Conservation (phyloP, 2,329 filamentous ascomycete genomes). For the Aspergillus floridensis region DNA sequence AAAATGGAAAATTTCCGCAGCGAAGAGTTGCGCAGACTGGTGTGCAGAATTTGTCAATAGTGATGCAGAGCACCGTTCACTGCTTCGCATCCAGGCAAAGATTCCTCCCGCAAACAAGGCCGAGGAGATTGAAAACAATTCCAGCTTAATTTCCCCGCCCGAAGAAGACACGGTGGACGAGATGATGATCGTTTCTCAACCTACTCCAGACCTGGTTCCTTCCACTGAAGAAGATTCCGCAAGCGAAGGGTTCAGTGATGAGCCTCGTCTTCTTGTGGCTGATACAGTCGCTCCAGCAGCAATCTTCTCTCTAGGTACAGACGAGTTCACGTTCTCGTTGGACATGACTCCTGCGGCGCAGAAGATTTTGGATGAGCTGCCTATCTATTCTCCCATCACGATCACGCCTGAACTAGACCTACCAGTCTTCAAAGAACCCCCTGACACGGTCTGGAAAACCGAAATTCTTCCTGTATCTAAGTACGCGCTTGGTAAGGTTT, state of each 20-base stretch:
- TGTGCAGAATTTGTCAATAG: conserved; percentile 80
- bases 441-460: conserved; percentile 70
- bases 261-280: conserved; percentile 43
- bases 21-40: conserved; percentile 74
- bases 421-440: conserved; percentile 58
- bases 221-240: conserved; percentile 61
- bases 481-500: conserved; percentile 77
- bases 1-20: conserved; percentile 85
- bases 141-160: conserved; percentile 30
- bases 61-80: conserved; percentile 59
- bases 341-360: conserved; percentile 72
- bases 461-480: conserved; percentile 83
- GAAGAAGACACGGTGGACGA: conserved; percentile 38
- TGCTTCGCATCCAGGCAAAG: conserved; percentile 63
- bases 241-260: conserved; percentile 48
- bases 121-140: conserved; percentile 25
- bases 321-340: conserved; percentile 77
- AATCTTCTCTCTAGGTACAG: conserved; percentile 77
- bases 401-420: conserved; percentile 59
- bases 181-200: conserved; percentile 41
- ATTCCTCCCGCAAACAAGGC: conserved; percentile 27
- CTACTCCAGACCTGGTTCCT: conserved; percentile 66
- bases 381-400: conserved; percentile 66
- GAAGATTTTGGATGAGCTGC: conserved; percentile 74
- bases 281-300: conserved; percentile 63